phyloP scores from a whole-genome alignment of 192 early-diverging fungal species.

The Entrophospora sp. region DNA sequence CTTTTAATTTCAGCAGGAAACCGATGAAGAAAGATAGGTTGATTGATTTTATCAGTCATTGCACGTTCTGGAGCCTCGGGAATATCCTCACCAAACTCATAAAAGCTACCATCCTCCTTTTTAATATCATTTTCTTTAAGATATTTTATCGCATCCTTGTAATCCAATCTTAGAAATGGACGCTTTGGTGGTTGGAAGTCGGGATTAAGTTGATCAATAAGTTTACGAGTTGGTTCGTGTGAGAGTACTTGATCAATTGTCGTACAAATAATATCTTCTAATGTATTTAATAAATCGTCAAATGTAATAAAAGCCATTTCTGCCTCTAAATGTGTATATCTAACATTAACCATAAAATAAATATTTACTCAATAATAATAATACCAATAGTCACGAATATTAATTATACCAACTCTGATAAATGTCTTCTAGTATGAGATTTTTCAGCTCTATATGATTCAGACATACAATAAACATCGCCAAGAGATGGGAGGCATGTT shows the following conservation, averaged over 20 bases:
- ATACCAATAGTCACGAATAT: background rate
- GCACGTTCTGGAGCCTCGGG: constrained; percentile 94
- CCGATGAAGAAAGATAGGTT: constrained; percentile 88
- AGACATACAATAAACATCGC: constrained; percentile 92
- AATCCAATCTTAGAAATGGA: constrained; percentile 94
- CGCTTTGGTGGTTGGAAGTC: constrained; percentile 70
- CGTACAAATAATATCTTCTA: constrained; percentile 85
- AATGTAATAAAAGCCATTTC: constrained; percentile 94
- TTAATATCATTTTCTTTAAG: constrained; percentile 83
- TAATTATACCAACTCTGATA: constrained; percentile 73
- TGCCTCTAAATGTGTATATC: constrained; percentile 92
- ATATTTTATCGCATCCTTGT: constrained; percentile 92
- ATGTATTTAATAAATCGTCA: constrained; percentile 72
- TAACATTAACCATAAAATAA: background rate
- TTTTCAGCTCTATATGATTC: constrained; percentile 98
- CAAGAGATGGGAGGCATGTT: constrained; percentile 87
- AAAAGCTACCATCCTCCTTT: constrained; percentile 84
- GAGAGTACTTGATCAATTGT: constrained; percentile 71
- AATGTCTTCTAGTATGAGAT: constrained; percentile 91
- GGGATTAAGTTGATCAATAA: constrained; percentile 88
- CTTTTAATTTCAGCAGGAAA: constrained; percentile 98
- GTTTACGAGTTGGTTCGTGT: constrained; percentile 62
- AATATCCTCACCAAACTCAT: constrained; percentile 98
- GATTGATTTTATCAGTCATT: constrained; percentile 97
- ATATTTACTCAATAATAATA: background rate